Conservation (phyloP, 116 monocot species). For the Phalaenopsis hybrid region DNA sequence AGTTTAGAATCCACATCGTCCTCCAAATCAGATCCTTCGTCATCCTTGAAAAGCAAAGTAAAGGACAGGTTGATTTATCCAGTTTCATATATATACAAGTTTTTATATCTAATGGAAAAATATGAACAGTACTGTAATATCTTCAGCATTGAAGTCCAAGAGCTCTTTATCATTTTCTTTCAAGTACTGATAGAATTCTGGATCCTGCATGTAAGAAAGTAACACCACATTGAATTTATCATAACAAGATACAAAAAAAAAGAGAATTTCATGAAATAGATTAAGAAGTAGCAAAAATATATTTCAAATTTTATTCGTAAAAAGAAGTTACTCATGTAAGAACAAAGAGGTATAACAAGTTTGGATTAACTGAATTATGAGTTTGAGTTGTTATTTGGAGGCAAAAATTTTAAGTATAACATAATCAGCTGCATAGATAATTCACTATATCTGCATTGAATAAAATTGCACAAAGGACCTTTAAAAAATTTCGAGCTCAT, state of each 20-base stretch:
- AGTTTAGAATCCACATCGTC: conserved; percentile 22
- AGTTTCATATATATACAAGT: background rate
- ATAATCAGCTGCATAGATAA: background rate
- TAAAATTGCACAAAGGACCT: background rate
- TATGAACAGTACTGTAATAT: conserved; percentile 44
- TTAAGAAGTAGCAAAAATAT: background rate
- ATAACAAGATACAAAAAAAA: background rate
- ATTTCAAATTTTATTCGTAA: background rate
- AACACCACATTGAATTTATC: background rate
- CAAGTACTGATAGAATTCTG: conserved; percentile 86
- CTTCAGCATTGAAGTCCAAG: conserved; percentile 73
- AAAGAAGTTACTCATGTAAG: background rate
- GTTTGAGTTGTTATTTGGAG: background rate
- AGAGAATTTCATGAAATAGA: background rate
- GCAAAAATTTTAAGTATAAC: background rate
- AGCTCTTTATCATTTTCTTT: conserved; percentile 92
- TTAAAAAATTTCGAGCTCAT: background rate
- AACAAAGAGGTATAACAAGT: background rate
- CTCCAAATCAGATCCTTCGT: conserved; percentile 25
- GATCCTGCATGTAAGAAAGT: conserved; percentile 46
- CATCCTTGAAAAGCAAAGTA: conserved; percentile 11
- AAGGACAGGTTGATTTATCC: background rate
- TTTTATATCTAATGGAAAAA: conserved; percentile 7
- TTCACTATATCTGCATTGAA: background rate
- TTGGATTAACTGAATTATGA: background rate